Conservation (phyloP, 208 protist genomes). For the Leishmania braziliensis region DNA sequence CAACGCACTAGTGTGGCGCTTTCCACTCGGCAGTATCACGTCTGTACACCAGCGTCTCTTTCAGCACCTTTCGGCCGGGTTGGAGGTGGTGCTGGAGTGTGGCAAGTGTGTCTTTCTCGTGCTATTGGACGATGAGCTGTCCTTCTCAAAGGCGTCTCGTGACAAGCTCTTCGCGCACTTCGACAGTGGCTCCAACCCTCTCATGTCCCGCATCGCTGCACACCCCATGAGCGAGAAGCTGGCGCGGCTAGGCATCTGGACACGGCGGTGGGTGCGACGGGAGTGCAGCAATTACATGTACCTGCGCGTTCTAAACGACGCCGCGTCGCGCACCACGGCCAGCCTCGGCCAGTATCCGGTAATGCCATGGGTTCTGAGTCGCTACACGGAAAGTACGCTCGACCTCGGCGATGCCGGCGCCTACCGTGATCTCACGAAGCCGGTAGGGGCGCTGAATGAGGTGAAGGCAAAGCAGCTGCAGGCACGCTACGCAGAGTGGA, state of each 20-base stretch:
- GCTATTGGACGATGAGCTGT: constrained; percentile 64
- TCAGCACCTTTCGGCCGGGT: constrained; percentile 59
- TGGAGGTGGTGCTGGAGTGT: constrained; percentile 71
- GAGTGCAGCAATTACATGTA: constrained; percentile 92
- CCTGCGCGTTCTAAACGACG: constrained; percentile 89
- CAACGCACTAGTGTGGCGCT: constrained; percentile 59
- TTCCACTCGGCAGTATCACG: constrained; percentile 46
- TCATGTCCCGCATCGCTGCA: constrained; percentile 35
- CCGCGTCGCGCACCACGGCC: constrained; percentile 86
- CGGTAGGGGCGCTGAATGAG: constrained; percentile 94
- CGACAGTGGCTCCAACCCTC: constrained; percentile 28
- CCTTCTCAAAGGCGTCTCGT: constrained; percentile 51
- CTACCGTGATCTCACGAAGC: constrained; percentile 94
- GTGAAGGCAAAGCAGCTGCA: constrained; percentile 65
- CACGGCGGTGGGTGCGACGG: constrained; percentile 76
- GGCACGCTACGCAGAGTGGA: constrained; percentile 81
- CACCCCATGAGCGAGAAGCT: constrained; percentile 49
- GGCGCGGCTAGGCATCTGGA: constrained; percentile 34
- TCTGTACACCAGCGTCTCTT: constrained; percentile 66
- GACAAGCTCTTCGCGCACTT: constrained; percentile 40
- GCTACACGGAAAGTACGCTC: constrained; percentile 75
- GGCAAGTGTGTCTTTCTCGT: constrained; percentile 63
- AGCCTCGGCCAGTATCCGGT: constrained; percentile 95
- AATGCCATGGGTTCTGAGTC: constrained; percentile 92
- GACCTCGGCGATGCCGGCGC: constrained; percentile 66